A percentile compares a stretch with the other conserved stretches of the same genome.
Conservation (phyloP, 2,329 filamentous ascomycete species). For the Dothideomycetes sp. region DNA sequence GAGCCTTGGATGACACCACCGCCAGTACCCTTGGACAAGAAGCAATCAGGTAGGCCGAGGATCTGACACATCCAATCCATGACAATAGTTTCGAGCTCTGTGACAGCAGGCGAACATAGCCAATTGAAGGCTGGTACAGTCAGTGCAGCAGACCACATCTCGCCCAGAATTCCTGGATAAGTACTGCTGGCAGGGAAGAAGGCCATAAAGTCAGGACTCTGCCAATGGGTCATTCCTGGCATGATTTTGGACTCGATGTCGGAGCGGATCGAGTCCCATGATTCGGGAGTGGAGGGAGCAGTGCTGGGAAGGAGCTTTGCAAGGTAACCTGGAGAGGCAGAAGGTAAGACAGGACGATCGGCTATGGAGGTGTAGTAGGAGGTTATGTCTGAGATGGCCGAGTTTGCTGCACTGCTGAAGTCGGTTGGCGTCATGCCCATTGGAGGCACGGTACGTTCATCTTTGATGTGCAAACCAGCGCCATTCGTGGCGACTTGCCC, state of each 20-base stretch:
- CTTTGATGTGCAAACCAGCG: background rate
- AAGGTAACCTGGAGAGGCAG: conserved; percentile 77
- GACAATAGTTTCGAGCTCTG: conserved; percentile 86
- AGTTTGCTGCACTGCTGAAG: conserved; percentile 67
- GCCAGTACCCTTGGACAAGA: conserved; percentile 62
- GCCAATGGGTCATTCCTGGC: conserved; percentile 90
- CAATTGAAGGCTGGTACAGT: conserved; percentile 93
- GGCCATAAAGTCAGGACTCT: conserved; percentile 89
- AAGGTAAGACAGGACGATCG: conserved; percentile 62
- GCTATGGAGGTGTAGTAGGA: conserved; percentile 72
- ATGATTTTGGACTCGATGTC: conserved; percentile 83
- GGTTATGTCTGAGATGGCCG: conserved; percentile 76
- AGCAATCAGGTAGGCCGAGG: conserved; percentile 63
- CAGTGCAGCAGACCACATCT: conserved; percentile 85
- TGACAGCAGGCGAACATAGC: conserved; percentile 87
- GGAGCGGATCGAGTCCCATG: conserved; percentile 69
- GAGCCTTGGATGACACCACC: conserved; percentile 93
- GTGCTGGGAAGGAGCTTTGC: conserved; percentile 62
- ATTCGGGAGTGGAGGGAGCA: conserved; percentile 57
- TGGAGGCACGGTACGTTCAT: conserved; percentile 24
- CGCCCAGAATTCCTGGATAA: conserved; percentile 78
- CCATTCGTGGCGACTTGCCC: too few species aligned
- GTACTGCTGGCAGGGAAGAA: conserved; percentile 81
- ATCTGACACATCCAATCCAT: conserved; percentile 84
- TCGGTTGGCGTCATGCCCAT: conserved; percentile 65